Percentiles rank a stretch among this genome's conserved stretches.
Evolutionary conservation across 2,329 filamentous ascomycete genomes (phyloP).

Genomic region (Blastomyces parvus): DNA sequence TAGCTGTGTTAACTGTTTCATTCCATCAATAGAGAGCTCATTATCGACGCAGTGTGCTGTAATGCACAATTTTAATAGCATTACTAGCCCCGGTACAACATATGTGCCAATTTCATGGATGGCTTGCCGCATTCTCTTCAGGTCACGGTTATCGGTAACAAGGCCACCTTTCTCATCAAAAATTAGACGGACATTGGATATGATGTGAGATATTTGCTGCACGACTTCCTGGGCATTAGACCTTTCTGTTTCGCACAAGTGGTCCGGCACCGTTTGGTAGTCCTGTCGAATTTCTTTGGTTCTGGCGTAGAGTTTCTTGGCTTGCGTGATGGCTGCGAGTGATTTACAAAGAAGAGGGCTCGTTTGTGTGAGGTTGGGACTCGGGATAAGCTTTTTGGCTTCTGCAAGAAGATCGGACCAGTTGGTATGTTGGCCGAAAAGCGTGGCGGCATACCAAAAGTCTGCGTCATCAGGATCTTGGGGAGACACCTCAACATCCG

Average conservation of each 20-base stretch:
- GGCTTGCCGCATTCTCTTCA: neutral
- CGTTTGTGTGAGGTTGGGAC: neutral
- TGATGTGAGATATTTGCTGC: neutral
- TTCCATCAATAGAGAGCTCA: conserved; percentile 7
- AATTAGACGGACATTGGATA: neutral
- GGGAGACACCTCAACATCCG: neutral
- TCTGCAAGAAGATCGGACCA: neutral
- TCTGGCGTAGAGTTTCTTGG: neutral
- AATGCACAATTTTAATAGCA: conserved; percentile 14
- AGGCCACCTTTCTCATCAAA: neutral
- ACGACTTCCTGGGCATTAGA: neutral
- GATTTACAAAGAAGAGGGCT: neutral
- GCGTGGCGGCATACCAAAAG: neutral
- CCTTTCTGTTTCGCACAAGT: neutral
- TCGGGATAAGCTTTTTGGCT: neutral
- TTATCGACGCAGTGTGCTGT: conserved; percentile 13
- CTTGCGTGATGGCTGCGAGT: neutral
- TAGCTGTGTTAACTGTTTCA: conserved; percentile 11
- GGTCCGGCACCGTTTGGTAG: neutral
- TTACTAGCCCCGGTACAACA: conserved; percentile 11
- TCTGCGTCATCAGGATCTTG: no score
- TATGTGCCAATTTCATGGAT: conserved; percentile 10
- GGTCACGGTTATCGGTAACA: neutral
- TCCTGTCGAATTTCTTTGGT: neutral
- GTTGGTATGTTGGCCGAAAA: neutral